Conservation (phyloP, 352 stramenopile species). For the Globisporangium mamillatum region DNA sequence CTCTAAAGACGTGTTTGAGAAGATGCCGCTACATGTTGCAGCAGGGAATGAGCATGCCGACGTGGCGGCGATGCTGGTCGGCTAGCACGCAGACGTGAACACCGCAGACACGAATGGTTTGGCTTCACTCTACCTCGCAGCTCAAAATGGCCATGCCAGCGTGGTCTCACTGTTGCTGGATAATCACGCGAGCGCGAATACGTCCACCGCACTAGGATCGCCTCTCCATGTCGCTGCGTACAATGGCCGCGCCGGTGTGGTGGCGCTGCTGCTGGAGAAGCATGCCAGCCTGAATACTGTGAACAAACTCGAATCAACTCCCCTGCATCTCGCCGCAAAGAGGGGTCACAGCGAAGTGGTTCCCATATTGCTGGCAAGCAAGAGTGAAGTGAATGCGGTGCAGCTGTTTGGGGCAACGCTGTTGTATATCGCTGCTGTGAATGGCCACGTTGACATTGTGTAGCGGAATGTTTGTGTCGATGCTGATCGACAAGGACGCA, state of each 20-base stretch:
- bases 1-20: too few relatives aligned
- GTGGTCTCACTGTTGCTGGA: not conserved
- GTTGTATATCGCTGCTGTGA: not conserved
- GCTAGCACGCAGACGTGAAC: not conserved
- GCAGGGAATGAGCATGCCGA: too few relatives aligned
- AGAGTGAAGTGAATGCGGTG: not conserved
- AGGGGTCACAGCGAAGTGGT: not conserved
- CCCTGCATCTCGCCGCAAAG: not conserved
- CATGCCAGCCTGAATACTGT: not conserved
- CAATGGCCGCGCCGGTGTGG: too few relatives aligned
- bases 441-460: not conserved
- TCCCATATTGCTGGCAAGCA: not conserved
- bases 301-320: not conserved
- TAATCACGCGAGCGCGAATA: not conserved
- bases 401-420: not conserved
- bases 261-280: too few relatives aligned
- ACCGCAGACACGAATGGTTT: not conserved
- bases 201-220: too few relatives aligned
- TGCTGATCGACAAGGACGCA: not conserved
- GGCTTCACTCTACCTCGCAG: not conserved
- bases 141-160: not conserved
- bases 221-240: too few relatives aligned
- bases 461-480: too few relatives aligned
- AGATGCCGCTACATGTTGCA: too few relatives aligned
- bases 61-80: too few relatives aligned